These are phyloP conservation scores for Phytophthora brassicae DNA, from an alignment of 352 stramenopile species.

Conservation along the genomic window DNA sequence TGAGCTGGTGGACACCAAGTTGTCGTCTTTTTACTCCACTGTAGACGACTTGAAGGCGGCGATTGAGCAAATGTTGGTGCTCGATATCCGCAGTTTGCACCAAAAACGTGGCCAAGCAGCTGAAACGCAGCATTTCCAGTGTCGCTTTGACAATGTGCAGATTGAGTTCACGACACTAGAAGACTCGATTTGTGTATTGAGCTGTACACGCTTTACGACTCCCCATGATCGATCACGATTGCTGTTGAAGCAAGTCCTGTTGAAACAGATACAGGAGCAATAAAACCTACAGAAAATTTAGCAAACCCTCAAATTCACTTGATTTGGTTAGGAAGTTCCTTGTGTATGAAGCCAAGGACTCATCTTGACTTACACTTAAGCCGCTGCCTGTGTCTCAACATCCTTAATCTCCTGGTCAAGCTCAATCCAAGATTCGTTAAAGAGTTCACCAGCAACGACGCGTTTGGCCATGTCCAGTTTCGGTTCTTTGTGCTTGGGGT, in stretches of 20 bases:
- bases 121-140: constrained; percentile 63
- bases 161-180: constrained; percentile 80
- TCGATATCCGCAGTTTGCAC: constrained; percentile 85
- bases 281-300: constrained; percentile 14
- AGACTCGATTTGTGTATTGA: constrained; percentile 62
- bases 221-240: constrained; percentile 30
- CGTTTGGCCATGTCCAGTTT: constrained; percentile 99
- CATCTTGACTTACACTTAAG: constrained; percentile 6
- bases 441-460: constrained; percentile 96
- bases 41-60: constrained; percentile 51
- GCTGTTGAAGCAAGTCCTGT: constrained; percentile 23
- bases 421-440: constrained; percentile 98
- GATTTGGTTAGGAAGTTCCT: constrained; percentile 10
- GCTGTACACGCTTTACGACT: constrained; percentile 40
- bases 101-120: constrained; percentile 65
- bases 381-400: constrained; percentile 40
- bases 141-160: constrained; percentile 72
- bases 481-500: constrained; percentile 99
- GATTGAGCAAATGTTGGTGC: constrained; percentile 80
- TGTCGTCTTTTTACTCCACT: constrained; percentile 68
- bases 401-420: constrained; percentile 96
- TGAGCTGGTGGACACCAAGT: constrained; percentile 40
- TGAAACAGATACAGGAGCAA: constrained; percentile 28
- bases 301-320: constrained; percentile 20
- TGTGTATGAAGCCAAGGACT: constrained; percentile 13